Evolutionary conservation across 495 filamentous ascomycete genomes (phyloP).

Genomic region (Niebla homalea): DNA sequence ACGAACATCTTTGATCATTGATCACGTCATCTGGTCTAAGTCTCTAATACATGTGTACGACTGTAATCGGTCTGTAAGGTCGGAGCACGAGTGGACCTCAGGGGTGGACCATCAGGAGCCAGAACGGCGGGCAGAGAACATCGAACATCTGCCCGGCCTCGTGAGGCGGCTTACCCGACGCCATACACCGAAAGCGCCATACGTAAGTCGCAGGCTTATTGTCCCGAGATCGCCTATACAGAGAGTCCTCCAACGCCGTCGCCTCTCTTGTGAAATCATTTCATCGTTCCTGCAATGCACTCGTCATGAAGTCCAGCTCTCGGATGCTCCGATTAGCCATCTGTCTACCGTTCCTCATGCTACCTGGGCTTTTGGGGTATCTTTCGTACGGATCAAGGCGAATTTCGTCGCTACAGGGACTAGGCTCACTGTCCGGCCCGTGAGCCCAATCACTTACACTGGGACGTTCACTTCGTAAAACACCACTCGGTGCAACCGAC

Average conservation of each 20-base stretch:
- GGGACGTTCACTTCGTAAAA: conserved; percentile 15
- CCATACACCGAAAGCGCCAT: too few relatives aligned
- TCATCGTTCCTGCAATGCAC: conserved; percentile 13
- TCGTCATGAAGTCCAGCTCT: conserved; percentile 19
- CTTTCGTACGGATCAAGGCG: conserved; percentile 16
- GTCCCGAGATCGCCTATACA: neutral
- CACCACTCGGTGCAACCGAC: conserved; percentile 11
- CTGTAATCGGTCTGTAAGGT: too few relatives aligned
- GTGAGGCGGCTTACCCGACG: too few relatives aligned
- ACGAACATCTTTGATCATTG: too few relatives aligned
- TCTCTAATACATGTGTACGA: too few relatives aligned
- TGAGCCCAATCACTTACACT: conserved; percentile 20
- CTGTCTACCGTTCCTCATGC: conserved; percentile 11
- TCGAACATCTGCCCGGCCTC: too few relatives aligned
- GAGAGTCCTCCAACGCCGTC: neutral
- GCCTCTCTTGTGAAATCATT: neutral
- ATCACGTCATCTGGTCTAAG: too few relatives aligned
- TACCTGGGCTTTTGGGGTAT: conserved; percentile 10
- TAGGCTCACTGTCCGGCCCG: conserved; percentile 16
- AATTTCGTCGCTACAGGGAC: conserved; percentile 15
- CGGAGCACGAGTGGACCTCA: too few relatives aligned
- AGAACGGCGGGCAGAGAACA: too few relatives aligned
- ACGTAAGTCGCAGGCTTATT: too few relatives aligned
- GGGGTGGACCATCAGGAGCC: too few relatives aligned
- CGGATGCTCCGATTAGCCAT: conserved; percentile 13